Evolutionary conservation across 768 basidiomycete species (phyloP).

Genomic region (Boletus reticuloceps): DNA sequence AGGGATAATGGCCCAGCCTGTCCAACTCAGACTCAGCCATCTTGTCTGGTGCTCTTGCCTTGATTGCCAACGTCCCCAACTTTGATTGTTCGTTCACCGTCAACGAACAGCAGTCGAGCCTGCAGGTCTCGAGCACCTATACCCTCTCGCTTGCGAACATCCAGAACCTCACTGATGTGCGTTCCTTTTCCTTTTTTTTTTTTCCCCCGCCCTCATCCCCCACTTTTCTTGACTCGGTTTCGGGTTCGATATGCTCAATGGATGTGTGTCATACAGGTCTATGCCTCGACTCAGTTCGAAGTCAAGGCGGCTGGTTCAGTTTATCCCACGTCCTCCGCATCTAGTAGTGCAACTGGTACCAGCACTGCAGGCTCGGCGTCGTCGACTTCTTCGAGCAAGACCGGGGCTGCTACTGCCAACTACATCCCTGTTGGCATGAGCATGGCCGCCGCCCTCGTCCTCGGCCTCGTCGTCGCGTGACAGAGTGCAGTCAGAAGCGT

Average conservation of each 20-base stretch:
- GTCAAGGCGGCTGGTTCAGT: slow-evolving; percentile 54
- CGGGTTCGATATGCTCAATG: not conserved
- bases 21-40: slow-evolving; percentile 42
- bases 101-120: slow-evolving; percentile 42
- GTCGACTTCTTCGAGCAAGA: slow-evolving; percentile 15
- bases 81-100: slow-evolving; percentile 58
- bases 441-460: slow-evolving; percentile 26
- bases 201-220: not conserved
- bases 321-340: slow-evolving; percentile 41
- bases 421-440: slow-evolving; percentile 29
- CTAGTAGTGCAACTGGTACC: slow-evolving; percentile 21
- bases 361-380: slow-evolving; percentile 14
- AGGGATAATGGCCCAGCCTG: slow-evolving; percentile 32
- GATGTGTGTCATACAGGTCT: slow-evolving; percentile 41
- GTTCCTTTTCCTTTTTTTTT: slow-evolving; percentile 20
- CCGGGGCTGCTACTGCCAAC: slow-evolving; percentile 11
- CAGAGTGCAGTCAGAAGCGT: not conserved
- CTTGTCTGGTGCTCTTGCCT: slow-evolving; percentile 35
- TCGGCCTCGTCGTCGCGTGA: slow-evolving; percentile 30
- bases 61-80: slow-evolving; percentile 52
- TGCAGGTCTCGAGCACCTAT: slow-evolving; percentile 45
- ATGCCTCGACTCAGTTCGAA: slow-evolving; percentile 57
- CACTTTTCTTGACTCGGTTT: too few relatives aligned
- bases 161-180: slow-evolving; percentile 52
- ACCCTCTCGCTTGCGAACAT: slow-evolving; percentile 48